These are phyloP conservation scores for Metschnikowia matae DNA, from an alignment of 805 yeast genomes.

Conservation along the genomic window DNA sequence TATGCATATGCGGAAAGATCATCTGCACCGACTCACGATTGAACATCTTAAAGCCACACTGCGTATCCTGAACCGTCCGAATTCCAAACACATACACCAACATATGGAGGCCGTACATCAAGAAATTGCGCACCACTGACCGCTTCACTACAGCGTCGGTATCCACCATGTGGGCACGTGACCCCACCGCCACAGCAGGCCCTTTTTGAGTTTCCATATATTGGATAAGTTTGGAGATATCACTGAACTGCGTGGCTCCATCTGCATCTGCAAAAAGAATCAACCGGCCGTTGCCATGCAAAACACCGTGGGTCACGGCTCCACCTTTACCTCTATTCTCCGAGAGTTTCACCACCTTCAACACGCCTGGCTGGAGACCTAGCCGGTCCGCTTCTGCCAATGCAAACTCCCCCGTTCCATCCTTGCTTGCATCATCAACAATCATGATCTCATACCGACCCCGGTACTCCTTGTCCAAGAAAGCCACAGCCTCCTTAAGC, in stretches of 20 bases:
- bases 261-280: conserved; percentile 95
- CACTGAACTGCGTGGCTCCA: conserved; percentile 85
- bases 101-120: conserved; percentile 90
- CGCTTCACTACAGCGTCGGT: conserved; percentile 97
- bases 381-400: conserved; percentile 52
- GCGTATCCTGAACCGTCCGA: conserved; percentile 83
- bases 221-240: conserved; percentile 49
- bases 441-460: conserved; percentile 68
- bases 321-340: conserved; percentile 89
- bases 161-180: conserved; percentile 94
- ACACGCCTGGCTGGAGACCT: conserved; percentile 48
- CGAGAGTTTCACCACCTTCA: conserved; percentile 67
- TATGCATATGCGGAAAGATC: conserved; percentile 88
- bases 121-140: conserved; percentile 77
- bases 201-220: conserved; percentile 29
- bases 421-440: conserved; percentile 90
- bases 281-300: conserved; percentile 66
- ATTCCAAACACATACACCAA: conserved; percentile 87
- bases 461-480: conserved; percentile 37
- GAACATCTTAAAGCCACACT: conserved; percentile 95
- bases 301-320: conserved; percentile 91
- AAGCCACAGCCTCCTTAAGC: conserved; percentile 65
- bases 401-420: conserved; percentile 73
- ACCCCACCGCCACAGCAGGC: conserved; percentile 78
- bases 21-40: conserved; percentile 58